Conservation (phyloP, 495 filamentous ascomycete species). For the Trichocladium uniseriatum region DNA sequence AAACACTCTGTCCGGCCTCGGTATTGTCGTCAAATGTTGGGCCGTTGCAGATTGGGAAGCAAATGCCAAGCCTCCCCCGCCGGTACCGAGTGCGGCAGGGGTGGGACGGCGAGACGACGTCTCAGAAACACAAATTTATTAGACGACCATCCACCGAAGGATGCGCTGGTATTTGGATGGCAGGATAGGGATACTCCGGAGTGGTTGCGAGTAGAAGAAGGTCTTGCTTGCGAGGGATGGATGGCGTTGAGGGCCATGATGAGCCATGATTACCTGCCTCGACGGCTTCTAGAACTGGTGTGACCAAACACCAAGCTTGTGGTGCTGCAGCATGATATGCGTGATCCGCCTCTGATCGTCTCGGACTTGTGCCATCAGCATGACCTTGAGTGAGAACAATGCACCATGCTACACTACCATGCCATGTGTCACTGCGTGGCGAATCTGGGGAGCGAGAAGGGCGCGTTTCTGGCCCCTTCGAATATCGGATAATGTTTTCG, state of each 20-base stretch:
- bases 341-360: slow-evolving; percentile 11
- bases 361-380: slow-evolving; percentile 8
- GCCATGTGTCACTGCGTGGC: too few relatives aligned
- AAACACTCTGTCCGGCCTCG: too few relatives aligned
- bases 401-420: too few relatives aligned
- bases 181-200: too few relatives aligned
- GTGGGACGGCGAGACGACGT: slow-evolving; percentile 9
- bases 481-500: slow-evolving; percentile 10
- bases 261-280: slow-evolving; percentile 8
- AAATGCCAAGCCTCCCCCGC: slow-evolving; percentile 3
- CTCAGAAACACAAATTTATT: slow-evolving; percentile 22
- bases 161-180: too few relatives aligned
- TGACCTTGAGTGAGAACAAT: background rate
- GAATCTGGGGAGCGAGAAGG: background rate
- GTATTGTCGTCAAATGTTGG: too few relatives aligned
- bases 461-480: too few relatives aligned
- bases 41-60: background rate
- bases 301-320: background rate
- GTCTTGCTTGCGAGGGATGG: too few relatives aligned
- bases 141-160: background rate
- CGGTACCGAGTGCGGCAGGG: slow-evolving; percentile 9
- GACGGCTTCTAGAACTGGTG: slow-evolving; percentile 15
- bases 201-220: too few relatives aligned
- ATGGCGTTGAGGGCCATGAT: too few relatives aligned
- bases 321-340: slow-evolving; percentile 4